Percentiles rank a stretch among this genome's conserved stretches.
Conservation (phyloP, 495 filamentous ascomycete species). For the Penicillium coprophilum region DNA sequence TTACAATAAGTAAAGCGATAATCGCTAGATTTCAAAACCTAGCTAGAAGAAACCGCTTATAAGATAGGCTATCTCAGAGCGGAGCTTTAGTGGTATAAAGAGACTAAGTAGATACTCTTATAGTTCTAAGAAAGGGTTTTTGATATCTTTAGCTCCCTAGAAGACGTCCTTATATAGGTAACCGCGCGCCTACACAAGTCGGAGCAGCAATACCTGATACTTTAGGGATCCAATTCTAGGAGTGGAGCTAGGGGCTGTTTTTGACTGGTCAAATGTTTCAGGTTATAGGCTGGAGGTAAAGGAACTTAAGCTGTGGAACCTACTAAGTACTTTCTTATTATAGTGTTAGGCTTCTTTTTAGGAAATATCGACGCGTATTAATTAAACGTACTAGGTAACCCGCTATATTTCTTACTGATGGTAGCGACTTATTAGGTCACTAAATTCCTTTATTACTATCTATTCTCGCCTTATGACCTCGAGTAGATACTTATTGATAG, state of each 20-base stretch:
- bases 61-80: constrained; percentile 21
- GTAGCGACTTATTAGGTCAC: constrained; percentile 7
- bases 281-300: not conserved
- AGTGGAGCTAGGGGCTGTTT: constrained; percentile 4
- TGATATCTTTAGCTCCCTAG: constrained; percentile 10
- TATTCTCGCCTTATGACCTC: constrained; percentile 12
- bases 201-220: constrained; percentile 13
- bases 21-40: constrained; percentile 4
- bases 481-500: not conserved
- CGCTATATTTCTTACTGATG: too few species aligned
- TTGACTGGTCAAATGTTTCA: not conserved
- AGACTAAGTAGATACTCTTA: constrained; percentile 18
- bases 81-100: constrained; percentile 22
- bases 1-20: constrained; percentile 8
- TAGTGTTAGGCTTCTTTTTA: not conserved
- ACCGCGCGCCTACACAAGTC: constrained; percentile 14
- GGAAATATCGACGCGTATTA: not conserved
- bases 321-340: not conserved
- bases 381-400: too few species aligned
- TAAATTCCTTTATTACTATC: constrained; percentile 6
- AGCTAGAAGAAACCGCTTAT: constrained; percentile 16
- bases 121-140: constrained; percentile 12
- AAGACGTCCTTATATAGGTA: constrained; percentile 11
- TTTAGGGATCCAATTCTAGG: constrained; percentile 12
- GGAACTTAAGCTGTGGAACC: not conserved